Conservation (phyloP, 208 protist species). For the Trypanosoma boissoni region DNA sequence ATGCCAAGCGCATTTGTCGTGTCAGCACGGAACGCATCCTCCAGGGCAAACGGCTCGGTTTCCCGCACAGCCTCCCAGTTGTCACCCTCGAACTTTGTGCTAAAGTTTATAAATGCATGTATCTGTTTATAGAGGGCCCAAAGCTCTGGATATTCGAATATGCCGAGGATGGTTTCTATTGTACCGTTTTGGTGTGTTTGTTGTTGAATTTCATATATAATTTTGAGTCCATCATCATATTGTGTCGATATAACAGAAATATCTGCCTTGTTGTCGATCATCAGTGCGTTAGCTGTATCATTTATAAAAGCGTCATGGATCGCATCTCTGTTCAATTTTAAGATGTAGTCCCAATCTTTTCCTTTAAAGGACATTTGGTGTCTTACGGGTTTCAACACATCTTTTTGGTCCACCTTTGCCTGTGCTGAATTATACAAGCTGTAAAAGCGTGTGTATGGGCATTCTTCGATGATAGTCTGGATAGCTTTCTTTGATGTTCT, state of each 20-base stretch:
- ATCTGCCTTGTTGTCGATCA: slow-evolving; percentile 14
- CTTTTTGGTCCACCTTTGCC: slow-evolving; percentile 16
- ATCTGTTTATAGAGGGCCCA: background rate
- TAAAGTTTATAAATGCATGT: background rate
- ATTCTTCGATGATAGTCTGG: slow-evolving; percentile 33
- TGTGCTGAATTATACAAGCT: slow-evolving; percentile 56
- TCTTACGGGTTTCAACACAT: slow-evolving; percentile 6
- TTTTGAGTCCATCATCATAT: slow-evolving; percentile 40
- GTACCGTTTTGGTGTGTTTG: slow-evolving; percentile 31
- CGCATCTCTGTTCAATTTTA: slow-evolving; percentile 29
- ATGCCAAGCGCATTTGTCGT: slow-evolving; percentile 33
- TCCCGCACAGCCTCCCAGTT: slow-evolving; percentile 48
- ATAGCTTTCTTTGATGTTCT: slow-evolving; percentile 31
- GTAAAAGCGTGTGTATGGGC: slow-evolving; percentile 42
- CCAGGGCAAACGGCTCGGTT: slow-evolving; percentile 27
- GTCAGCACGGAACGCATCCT: slow-evolving; percentile 50
- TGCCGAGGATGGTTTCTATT: slow-evolving; percentile 36
- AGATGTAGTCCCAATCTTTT: slow-evolving; percentile 41
- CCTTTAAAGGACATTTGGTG: slow-evolving; percentile 61
- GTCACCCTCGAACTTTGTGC: too few relatives aligned
- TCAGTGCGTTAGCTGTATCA: slow-evolving; percentile 49
- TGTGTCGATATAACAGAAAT: slow-evolving; percentile 30
- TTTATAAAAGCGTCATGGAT: slow-evolving; percentile 47
- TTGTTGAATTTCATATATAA: slow-evolving; percentile 36
- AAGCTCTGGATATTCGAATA: slow-evolving; percentile 21